Evolutionary conservation across 2,329 filamentous ascomycete genomes (phyloP).

Genomic region (Penicillium sp.): DNA sequence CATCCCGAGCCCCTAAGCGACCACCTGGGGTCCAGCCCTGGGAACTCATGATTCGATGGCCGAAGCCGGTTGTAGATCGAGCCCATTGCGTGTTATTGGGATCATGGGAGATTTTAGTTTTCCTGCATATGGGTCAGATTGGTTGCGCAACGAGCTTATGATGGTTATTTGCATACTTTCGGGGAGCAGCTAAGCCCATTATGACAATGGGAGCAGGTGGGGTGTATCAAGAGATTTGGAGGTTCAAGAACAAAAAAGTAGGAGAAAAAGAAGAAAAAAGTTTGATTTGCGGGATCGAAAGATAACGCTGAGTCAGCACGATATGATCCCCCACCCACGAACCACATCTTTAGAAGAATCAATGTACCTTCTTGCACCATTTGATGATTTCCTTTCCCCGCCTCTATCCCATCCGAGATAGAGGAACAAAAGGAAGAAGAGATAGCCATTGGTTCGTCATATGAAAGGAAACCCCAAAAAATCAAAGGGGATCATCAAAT

Average conservation of each 20-base stretch:
- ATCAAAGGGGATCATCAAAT: not conserved
- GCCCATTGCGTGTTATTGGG: conserved; percentile 97
- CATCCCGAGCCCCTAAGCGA: conserved; percentile 75
- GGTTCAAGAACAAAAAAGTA: not conserved
- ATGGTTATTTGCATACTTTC: conserved; percentile 56
- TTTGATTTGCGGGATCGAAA: conserved; percentile 5
- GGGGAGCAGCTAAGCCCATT: conserved; percentile 70
- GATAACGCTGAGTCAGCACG: conserved; percentile 18
- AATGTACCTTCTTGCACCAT: not conserved
- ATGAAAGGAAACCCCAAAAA: not conserved
- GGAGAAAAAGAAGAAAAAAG: conserved; percentile 4
- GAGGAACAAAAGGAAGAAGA: not conserved
- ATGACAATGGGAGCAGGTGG: not conserved
- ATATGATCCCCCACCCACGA: conserved; percentile 15
- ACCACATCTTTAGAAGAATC: not conserved
- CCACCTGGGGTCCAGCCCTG: conserved; percentile 91
- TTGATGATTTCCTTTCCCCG: not conserved
- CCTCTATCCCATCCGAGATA: not conserved
- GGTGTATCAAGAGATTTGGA: not conserved
- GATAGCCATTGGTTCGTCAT: not conserved
- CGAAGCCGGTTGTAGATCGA: conserved; percentile 76
- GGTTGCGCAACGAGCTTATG: not conserved
- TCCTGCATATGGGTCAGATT: conserved; percentile 41
- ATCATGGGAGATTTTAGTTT: conserved; percentile 78
- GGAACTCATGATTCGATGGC: conserved; percentile 81